Evolutionary conservation across 2,329 filamentous ascomycete species (phyloP), one percentile per base, ranked within the genome.

Genomic region (Verticillium nonalfalfae): DNA sequence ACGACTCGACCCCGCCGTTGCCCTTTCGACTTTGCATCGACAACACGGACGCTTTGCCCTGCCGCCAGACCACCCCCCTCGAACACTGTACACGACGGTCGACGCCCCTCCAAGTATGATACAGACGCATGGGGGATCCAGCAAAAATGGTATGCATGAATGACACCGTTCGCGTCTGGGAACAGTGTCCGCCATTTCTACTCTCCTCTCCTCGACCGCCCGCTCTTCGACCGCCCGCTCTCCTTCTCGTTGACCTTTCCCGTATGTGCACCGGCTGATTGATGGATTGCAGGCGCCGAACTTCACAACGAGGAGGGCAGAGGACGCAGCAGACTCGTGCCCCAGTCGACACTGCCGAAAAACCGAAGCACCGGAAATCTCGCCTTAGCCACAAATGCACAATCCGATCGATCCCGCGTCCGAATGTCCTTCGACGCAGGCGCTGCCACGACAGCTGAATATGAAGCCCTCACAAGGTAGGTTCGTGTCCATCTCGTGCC

Each of bases 351-450:
- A 63, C 76, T 88, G 61, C 85, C 85, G 61, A 88, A 87, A 74
- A 88, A 87, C 72, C 79, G 83, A 68, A 88, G 85, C 72, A 87
- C 85, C n/a, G 81, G 84, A 59, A 88, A 87, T 69, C 78, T 88
- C 63, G 75, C 78, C 62, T 72, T 81, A 65, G 72, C 77, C 65
- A 81, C 84, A 63, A 74, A 69, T n/a, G 75, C 83, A 58, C 35
- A 35, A 35, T 56, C 26, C 34, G 85, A 88, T 66, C 85, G 82
- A 65, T 80, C 82, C 66, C 80, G 85, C 76, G 81, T 87, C 72
- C 88, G 90, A 64, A 88, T 91, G 76, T 94, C 91, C 58, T 87
- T 93, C 71, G 92, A 95, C 74, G 87, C 86, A 62, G 84, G 87
- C 59, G 81, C 85, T 63, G 81, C 83, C 66, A 75, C 76, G 64